Evolutionary conservation across 2,329 filamentous ascomycete genomes (phyloP), one percentile per base, ranked within the genome.

Genomic region (Raffaelea arxii): DNA sequence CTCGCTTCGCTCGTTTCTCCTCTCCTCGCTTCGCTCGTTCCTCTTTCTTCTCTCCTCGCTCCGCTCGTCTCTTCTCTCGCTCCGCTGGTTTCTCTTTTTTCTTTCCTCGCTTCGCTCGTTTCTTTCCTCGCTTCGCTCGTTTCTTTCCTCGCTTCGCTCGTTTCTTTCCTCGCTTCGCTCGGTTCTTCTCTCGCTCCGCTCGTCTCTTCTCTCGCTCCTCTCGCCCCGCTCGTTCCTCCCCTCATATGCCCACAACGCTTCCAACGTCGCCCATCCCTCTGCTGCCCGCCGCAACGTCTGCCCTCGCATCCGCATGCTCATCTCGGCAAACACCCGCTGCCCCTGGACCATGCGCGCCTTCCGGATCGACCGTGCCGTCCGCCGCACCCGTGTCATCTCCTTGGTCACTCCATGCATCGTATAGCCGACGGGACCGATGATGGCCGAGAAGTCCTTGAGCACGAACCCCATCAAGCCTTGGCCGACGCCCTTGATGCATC

Each of bases 381-480:
- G 71, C 46, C 69, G 69, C 10, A 66, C 61, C 30, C 78, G 72
- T 50, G 72, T 66, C 1, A 70, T 61, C 56, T 85, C 76, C 53
- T 81, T 82, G 25, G 77, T 70, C 0, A 82, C 58, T 0, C 82
- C 82, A 56, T 84, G 82, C 51, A 82, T 67, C 0, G 76, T 71
- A 54, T 80, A 85, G 0, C 78, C 79, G 3, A 78, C 54, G 0
- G 78, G 78, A 0, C 79, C 78, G 1, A 81, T 58, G 1, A 82
- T 48, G 6, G 80, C 82, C 0, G 79, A 70, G 6, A 83, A 68
- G 43, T 81, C 74, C 59, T 85, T 85, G 24, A 84, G 66, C 2
- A 84, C 68, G 22, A 84, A 72, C 0, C 81, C 80, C 1, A 72
- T 76, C 7, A 84, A 53, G 1, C 81, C 81, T 68, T 79, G 80